Conservation (phyloP, 495 filamentous ascomycete genomes). For the Penicillium tannophilum region DNA sequence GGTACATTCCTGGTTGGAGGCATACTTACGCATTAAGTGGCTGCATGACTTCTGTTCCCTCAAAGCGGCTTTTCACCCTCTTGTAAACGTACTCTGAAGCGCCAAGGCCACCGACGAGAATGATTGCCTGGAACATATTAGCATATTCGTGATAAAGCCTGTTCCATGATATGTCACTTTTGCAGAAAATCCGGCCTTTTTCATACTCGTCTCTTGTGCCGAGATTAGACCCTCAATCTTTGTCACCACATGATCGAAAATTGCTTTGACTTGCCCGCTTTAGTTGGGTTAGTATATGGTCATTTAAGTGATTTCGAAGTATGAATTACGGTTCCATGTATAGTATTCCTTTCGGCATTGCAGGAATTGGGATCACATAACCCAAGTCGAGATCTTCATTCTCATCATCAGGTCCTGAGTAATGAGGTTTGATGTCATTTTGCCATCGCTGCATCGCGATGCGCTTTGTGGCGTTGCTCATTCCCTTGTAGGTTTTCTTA, state of each 20-base stretch:
- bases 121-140: conserved; percentile 43
- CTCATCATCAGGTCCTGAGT: conserved; percentile 7
- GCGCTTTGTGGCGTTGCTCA: conserved; percentile 9
- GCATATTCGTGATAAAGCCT: conserved; percentile 5
- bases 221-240: conserved; percentile 61
- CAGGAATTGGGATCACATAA: conserved; percentile 23
- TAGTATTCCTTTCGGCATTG: conserved; percentile 24
- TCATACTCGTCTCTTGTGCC: conserved; percentile 54
- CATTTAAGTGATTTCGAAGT: background rate
- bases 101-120: conserved; percentile 77
- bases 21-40: conserved; percentile 55
- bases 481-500: background rate
- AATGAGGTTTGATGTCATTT: conserved; percentile 26
- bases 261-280: conserved; percentile 46
- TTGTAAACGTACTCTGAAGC: conserved; percentile 65
- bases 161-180: conserved; percentile 18
- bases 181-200: background rate
- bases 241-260: conserved; percentile 60
- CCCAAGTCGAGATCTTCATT: conserved; percentile 13
- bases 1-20: background rate
- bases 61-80: conserved; percentile 46
- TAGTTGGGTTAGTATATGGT: background rate
- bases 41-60: conserved; percentile 57
- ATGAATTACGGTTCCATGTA: conserved; percentile 21
- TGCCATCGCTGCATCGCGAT: conserved; percentile 25